These are phyloP conservation scores for Phytophthora kernoviae DNA, from an alignment of 352 stramenopile species.

Conservation along the genomic window DNA sequence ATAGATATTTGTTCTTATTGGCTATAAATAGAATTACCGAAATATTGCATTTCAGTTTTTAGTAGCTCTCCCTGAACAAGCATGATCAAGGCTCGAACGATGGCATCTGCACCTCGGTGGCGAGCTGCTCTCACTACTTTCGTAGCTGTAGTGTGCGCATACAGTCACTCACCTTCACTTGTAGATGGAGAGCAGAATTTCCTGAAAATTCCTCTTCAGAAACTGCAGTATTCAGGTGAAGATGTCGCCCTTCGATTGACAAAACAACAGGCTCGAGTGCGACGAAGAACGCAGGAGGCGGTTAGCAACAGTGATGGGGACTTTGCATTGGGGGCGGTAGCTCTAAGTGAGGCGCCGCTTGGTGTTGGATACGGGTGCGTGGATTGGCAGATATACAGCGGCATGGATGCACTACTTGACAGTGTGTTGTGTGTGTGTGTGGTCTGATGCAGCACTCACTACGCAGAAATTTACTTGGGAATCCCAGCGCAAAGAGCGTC, in stretches of 20 bases:
- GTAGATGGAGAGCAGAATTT: conserved; percentile 8
- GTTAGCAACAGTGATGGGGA: conserved; percentile 7
- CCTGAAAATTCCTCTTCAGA: conserved; percentile 36
- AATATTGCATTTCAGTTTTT: not conserved
- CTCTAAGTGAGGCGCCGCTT: conserved; percentile 65
- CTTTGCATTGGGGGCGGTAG: conserved; percentile 35
- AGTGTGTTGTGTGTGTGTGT: conserved; percentile 9
- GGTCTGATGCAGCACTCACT: conserved; percentile 67
- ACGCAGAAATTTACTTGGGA: conserved; percentile 82
- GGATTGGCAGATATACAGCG: not conserved
- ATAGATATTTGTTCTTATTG: conserved; percentile 4
- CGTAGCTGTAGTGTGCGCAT: not conserved
- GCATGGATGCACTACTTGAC: conserved; percentile 6
- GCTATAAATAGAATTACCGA: conserved; percentile 21
- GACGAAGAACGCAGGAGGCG: conserved; percentile 36
- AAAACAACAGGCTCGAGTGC: conserved; percentile 57
- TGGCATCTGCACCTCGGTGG: conserved; percentile 10
- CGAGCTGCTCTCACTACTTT: conserved; percentile 15
- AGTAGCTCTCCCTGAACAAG: not conserved
- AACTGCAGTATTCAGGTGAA: conserved; percentile 15
- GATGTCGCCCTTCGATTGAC: conserved; percentile 21
- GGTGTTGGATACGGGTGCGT: conserved; percentile 71
- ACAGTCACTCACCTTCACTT: not conserved
- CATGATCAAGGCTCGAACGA: not conserved
- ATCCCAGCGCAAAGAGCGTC: conserved; percentile 82